Evolutionary conservation across 768 basidiomycete species (phyloP), one percentile per base, ranked within the genome.

Genomic region (Auriscalpium orientale): DNA sequence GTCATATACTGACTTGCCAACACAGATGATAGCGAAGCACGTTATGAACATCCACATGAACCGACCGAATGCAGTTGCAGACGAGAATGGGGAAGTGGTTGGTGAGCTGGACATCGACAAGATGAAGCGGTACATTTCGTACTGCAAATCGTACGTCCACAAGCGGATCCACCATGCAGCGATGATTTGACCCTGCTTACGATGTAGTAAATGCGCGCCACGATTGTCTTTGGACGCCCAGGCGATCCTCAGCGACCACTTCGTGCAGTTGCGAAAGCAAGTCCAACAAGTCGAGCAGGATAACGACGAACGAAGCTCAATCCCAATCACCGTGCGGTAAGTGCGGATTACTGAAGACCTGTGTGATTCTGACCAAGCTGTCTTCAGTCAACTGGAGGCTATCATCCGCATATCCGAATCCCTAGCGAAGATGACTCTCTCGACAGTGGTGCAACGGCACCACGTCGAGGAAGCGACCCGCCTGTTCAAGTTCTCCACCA

Each of bases 21-120:
- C 28, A 7, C 57, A 97, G 91, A 89, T 85, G 68, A 95, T 98
- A 62, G 97, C 95, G 8, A 90, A 87, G 68, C 94, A 98, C 66
- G 95, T 99, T 61, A 93, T 99, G 91, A 95, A 93, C 69, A 89
- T 97, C 48, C 97, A 99, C 69, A 97, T 98, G 93, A 95, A 95
- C 71, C 80, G 91, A 53, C 84, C 86, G 12, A 90, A 85, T 61
- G 74, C 76, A 46, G 78, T 73, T 45, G 68, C 66, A 0, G 87
- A 84, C 45, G 83, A 87, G 58, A 78, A 78, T 47, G 80, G 78
- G 9, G 83, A 90, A 51, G 78, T 75, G 5, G 78, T 84, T 1
- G 95, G 92, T 7, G 97, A 99, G 72, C 90, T 99, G 55, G 87
- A 90, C 62, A 79, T 98, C 43, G 97, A 97, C 66, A 95, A 94